Evolutionary conservation across 352 stramenopile genomes (phyloP).

Genomic region (Phytophthora cryptogea): DNA sequence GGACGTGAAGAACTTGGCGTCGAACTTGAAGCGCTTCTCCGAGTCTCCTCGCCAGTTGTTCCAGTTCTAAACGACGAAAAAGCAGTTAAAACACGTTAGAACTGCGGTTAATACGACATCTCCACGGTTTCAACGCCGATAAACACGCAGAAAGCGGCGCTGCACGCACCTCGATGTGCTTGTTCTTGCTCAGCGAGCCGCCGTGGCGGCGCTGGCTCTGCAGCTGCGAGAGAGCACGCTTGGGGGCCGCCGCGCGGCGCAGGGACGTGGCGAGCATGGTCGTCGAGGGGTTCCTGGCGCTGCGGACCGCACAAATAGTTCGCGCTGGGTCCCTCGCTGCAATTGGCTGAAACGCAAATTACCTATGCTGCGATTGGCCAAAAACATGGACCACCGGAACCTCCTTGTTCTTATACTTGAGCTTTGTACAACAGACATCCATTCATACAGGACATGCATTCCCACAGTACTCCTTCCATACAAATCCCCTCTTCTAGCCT

Average conservation of each 20-base stretch:
- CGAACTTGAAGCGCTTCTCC: conserved; percentile 83
- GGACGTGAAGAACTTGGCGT: conserved; percentile 65
- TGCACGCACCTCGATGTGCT: conserved; percentile 72
- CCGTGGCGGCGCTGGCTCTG: conserved; percentile 75
- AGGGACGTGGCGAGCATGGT: conserved; percentile 59
- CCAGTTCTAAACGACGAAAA: conserved; percentile 59
- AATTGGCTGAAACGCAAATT: conserved; percentile 28
- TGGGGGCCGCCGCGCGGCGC: conserved; percentile 46
- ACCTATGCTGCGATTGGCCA: conserved; percentile 3
- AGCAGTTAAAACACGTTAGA: conserved; percentile 9
- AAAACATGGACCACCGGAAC: conserved; percentile 21
- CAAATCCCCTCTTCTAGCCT: neutral
- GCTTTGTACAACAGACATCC: neutral
- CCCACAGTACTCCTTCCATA: neutral
- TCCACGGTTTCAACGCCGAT: neutral
- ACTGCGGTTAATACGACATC: neutral
- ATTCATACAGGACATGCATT: conserved; percentile 9
- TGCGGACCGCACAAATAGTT: conserved; percentile 28
- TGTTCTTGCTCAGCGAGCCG: conserved; percentile 82
- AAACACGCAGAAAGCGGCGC: neutral
- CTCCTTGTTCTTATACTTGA: conserved; percentile 11
- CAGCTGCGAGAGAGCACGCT: conserved; percentile 47
- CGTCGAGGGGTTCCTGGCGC: conserved; percentile 10
- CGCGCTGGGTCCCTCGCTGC: neutral
- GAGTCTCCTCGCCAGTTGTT: conserved; percentile 88